Evolutionary conservation across 169 alveolate genomes (phyloP).

Genomic region (Eimeria necatrix): DNA sequence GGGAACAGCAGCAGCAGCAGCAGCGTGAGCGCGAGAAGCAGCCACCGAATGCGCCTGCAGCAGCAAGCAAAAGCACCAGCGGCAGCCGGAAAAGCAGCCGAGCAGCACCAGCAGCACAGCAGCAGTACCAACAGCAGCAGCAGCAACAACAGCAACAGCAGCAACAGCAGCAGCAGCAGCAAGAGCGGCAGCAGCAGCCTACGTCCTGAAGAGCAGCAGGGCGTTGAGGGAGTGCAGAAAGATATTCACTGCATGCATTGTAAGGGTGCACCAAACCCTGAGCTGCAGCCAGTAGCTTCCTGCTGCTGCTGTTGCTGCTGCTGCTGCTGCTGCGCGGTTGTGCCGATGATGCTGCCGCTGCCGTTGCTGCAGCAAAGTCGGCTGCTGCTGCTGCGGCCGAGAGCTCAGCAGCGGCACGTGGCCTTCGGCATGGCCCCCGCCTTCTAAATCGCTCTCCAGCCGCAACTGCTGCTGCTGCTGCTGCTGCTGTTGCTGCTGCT

Average conservation of each 20-base stretch:
- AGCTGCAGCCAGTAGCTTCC: not conserved
- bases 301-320: constrained; percentile 18
- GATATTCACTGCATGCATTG: not conserved
- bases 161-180: not conserved
- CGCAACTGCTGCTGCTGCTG: not conserved
- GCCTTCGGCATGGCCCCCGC: constrained; percentile 1
- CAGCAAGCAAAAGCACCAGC: not conserved
- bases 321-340: constrained; percentile 29
- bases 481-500: constrained; percentile 50
- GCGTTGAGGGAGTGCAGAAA: not conserved
- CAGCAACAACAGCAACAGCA: not conserved
- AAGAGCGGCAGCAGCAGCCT: no score
- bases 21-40: no score
- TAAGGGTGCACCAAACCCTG: not conserved
- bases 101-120: not conserved
- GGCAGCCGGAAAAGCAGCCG: not conserved
- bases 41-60: no score
- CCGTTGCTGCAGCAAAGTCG: not conserved
- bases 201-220: not conserved
- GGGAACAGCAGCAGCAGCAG: constrained; percentile 13
- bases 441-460: constrained; percentile 1
- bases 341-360: constrained; percentile 20
- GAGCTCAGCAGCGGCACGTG: not conserved
- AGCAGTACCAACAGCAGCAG: no score
- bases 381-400: constrained; percentile 46